Base-by-base conservation (phyloP, 2,329 filamentous ascomycete species). In the Thermoascus crustaceus region DNA sequence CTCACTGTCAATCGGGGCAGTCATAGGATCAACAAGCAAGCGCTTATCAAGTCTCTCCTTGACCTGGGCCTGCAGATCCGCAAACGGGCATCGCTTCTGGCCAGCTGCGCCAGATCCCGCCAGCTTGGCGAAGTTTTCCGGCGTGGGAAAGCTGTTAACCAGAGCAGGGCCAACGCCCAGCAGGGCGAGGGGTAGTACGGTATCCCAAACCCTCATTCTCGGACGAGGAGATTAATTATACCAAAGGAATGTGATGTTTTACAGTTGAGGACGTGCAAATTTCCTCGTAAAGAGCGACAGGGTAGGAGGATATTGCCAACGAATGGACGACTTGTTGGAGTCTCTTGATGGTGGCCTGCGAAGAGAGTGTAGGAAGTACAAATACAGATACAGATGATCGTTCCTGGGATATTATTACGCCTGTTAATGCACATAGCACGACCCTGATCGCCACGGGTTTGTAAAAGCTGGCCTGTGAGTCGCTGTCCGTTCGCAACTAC, bases 1-100 rank as follows among this genome's bases (percentile, higher is more conserved):
- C 45, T 11, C 49, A 57, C 55, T 41, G 27, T 57, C 47, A 33
- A 57, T 35, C 2, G 55, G 54, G 2, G 39, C 37, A 10, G 38
- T 41, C 41, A 51, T 42, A 3, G 39, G 37, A 37, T 41, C 38
- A 10, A 53, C 31, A 2, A 55, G 37, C n/a, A 52, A 47, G 5
- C 52, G 43, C 23, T 53, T 52, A 7, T 49, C 38, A 26, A 43
- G 37, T 10, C 40, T 32, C 10, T 29, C 14, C 24, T 34, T 30
- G 2, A 38, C 30, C 13, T 39, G 23, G 7, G 35, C 30, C 8
- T 45, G 30, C 1, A 34, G 29, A 3, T 46, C 36, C 4, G 45
- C 46, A 36, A 44, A 50, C 14, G 47, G 49, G 29, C 49, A 50
- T 20, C 34, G 19, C 16, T 46, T 49, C 19, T 46, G 41, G 18